Evolutionary conservation across 2,329 filamentous ascomycete species (phyloP).

Genomic region (Ceratocystis diversiconidia): DNA sequence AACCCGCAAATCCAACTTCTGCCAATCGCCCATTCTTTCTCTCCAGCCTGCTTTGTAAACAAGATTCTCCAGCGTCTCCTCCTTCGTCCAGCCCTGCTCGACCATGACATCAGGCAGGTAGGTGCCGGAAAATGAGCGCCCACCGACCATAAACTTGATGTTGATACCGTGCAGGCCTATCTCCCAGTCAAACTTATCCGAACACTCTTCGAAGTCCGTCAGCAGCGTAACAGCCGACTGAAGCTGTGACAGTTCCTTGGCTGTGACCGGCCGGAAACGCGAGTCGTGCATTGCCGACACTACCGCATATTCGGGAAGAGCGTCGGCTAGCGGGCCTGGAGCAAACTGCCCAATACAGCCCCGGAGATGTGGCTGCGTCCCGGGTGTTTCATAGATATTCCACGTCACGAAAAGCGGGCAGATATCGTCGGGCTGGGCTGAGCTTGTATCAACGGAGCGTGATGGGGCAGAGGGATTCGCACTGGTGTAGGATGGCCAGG

Average conservation of each 20-base stretch:
- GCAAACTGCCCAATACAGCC: constrained; percentile 97
- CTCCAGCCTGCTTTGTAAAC: constrained; percentile 93
- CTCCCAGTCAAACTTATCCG: constrained; percentile 67
- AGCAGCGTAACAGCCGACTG: constrained; percentile 66
- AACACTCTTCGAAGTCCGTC: constrained; percentile 66
- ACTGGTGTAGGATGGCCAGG: constrained; percentile 36
- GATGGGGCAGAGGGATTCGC: constrained; percentile 19
- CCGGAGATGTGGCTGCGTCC: constrained; percentile 53
- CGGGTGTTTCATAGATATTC: constrained; percentile 16
- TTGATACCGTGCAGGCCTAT: constrained; percentile 76
- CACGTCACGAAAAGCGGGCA: constrained; percentile 29
- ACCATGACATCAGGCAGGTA: constrained; percentile 84
- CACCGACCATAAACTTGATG: constrained; percentile 66
- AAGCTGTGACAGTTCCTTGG: constrained; percentile 41
- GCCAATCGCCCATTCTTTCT: constrained; percentile 67
- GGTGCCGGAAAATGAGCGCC: constrained; percentile 64
- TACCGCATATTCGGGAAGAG: constrained; percentile 66
- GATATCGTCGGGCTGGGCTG: constrained; percentile 15
- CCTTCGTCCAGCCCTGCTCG: constrained; percentile 91
- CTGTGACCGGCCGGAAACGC: constrained; percentile 44
- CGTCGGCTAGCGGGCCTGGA: constrained; percentile 54
- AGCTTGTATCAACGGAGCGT: constrained; percentile 20
- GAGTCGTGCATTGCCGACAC: constrained; percentile 57
- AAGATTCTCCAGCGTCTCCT: constrained; percentile 76
- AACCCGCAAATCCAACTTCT: constrained; percentile 61